Evolutionary conservation across 371 early-diverging fungal species (phyloP), one percentile per base, ranked within the genome.

Genomic region (Apophysomyces ossiformis): DNA sequence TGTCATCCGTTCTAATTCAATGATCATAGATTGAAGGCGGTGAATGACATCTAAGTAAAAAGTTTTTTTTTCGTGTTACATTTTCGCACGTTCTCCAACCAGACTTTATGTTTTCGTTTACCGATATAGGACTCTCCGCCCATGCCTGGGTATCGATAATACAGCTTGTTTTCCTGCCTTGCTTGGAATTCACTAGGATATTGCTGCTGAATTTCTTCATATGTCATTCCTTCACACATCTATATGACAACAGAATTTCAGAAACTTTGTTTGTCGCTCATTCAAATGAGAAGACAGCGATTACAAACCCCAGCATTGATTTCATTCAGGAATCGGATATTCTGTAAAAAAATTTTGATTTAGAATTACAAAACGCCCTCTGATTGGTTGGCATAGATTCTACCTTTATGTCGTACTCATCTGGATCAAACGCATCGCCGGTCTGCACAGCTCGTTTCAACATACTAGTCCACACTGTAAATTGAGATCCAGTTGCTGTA

Each of bases 1-100:
- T 18, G 83, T 83, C 91, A 92, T 92, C 43, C 95, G 83, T 70
- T 95, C 95, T 58, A 93, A 70, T 70, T 95, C 96, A 44, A 94
- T 87, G 69, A 95, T 92, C 69, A 94, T 77, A 0, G 94, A 89
- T 60, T 92, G 85, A 36, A 94, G 67, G 9, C 95, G 83, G 61
- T 94, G 93, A 59, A 95, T 93, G 13, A 95, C 94, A 73, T 95
- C 95, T 71, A 73, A 36, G 54, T 15, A 59, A 16, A 16, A 39
- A 12, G 8, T 38, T 57, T 57, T 21, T 18, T 56, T 21, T 32
- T 32, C 9, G 39, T 41, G 41, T 41, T 41, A 41, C 41, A 41
- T 13, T 11, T 41, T 41, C 41, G 41, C 41, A 41, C 41, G 41
- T 41, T 41, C 57, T 37, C n/a, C 6, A 57, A 36, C 11, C 7